phyloP scores from a whole-genome alignment of 495 filamentous ascomycete genomes.

The Podospora comata region DNA sequence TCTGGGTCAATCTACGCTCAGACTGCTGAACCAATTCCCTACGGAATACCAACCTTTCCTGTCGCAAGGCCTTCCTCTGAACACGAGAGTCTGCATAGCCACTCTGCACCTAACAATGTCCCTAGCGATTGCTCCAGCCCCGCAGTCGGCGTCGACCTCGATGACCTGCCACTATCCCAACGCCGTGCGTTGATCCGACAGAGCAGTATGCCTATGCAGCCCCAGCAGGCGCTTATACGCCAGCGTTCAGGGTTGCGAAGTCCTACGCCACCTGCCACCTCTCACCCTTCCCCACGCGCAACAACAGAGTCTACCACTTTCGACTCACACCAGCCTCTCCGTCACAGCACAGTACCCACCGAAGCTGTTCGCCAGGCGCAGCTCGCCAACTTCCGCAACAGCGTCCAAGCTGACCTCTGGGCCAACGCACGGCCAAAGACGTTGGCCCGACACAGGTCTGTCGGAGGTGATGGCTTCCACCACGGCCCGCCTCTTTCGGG shows the following conservation, averaged over 20 bases:
- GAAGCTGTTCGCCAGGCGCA: constrained; percentile 53
- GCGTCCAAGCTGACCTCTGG: constrained; percentile 61
- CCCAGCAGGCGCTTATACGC: constrained; percentile 11
- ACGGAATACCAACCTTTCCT: constrained; percentile 18
- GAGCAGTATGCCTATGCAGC: constrained; percentile 25
- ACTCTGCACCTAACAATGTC: constrained; percentile 22
- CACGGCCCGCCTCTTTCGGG: neutral
- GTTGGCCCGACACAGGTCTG: neutral
- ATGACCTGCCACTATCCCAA: constrained; percentile 72
- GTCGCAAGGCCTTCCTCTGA: constrained; percentile 33
- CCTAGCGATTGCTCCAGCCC: constrained; percentile 16
- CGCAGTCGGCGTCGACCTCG: constrained; percentile 39
- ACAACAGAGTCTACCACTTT: constrained; percentile 38
- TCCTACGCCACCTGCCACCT: constrained; percentile 22
- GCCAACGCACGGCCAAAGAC: constrained; percentile 12
- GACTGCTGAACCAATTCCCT: constrained; percentile 16
- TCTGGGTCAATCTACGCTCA: constrained; percentile 26
- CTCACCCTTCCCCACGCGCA: constrained; percentile 13
- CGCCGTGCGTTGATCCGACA: constrained; percentile 57
- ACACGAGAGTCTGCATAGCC: constrained; percentile 29
- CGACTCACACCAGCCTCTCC: constrained; percentile 58
- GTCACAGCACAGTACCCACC: constrained; percentile 39
- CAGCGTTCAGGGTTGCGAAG: neutral
- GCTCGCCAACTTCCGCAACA: constrained; percentile 74
- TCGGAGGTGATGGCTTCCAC: constrained; percentile 21